A percentile compares a stretch with the other conserved stretches of the same genome.
These are phyloP conservation scores for Candida arabinofermentans DNA, from an alignment of 805 yeast species.

Conservation along the genomic window DNA sequence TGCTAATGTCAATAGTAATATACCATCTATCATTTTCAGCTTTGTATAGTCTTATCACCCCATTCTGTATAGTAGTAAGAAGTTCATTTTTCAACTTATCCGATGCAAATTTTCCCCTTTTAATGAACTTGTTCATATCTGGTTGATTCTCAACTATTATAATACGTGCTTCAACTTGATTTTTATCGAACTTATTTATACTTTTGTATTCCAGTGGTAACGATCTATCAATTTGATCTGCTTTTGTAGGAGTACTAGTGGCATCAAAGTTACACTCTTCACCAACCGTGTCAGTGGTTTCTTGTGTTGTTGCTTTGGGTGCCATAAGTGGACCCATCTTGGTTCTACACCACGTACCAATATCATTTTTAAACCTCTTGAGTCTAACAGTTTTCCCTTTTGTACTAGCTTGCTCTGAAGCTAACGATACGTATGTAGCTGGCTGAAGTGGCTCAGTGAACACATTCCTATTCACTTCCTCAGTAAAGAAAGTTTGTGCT, in stretches of 20 bases:
- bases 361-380: background rate
- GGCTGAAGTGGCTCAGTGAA: too few species aligned
- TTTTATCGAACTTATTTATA: slow-evolving; percentile 3
- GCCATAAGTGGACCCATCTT: background rate
- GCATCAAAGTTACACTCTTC: background rate
- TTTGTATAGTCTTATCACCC: slow-evolving; percentile 14
- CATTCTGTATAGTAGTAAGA: slow-evolving; percentile 15
- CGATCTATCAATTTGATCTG: background rate
- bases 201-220: background rate
- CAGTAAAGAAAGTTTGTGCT: too few species aligned
- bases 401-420: background rate
- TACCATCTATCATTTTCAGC: slow-evolving; percentile 16
- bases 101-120: slow-evolving; percentile 13
- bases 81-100: slow-evolving; percentile 18
- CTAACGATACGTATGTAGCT: too few species aligned
- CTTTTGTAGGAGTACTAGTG: background rate
- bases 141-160: slow-evolving; percentile 22
- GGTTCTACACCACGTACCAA: background rate
- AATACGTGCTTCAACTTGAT: slow-evolving; percentile 15
- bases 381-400: background rate
- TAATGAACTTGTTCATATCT: slow-evolving; percentile 11
- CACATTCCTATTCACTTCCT: too few species aligned
- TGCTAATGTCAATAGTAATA: slow-evolving; percentile 20
- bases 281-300: background rate
- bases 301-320: background rate